Evolutionary conservation across 2,329 filamentous ascomycete species (phyloP), one percentile per base, ranked within the genome.

Genomic region (Fusarium veterinarium): DNA sequence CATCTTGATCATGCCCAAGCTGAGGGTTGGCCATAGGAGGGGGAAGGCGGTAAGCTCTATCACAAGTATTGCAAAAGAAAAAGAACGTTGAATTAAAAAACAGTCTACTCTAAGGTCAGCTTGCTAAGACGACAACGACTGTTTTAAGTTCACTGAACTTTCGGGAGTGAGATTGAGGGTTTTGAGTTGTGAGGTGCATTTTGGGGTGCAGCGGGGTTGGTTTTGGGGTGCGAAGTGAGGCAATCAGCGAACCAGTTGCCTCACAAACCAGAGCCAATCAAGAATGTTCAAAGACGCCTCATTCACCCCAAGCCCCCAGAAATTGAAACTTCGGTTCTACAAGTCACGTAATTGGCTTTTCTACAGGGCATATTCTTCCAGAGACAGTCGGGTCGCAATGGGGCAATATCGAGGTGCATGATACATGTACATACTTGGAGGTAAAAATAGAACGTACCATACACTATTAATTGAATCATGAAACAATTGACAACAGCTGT

Each of bases 71-170:
- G 3, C 19, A 5, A 12, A 33, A 13, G 11, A 13, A 17, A 13
- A 8, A 23, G 3, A 9, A 11, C 4, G 3, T 9, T 2, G 28
- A 2, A 17, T 9, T n/a, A 0, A 1, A 0, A 9, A 13, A 17
- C 0, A 0, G 6, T 17, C 14, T 31, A 13, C 3, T 6, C 2
- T 0, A 13, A 49, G 3, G 9, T 5, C 3, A 4, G 0, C n/a
- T 6, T 0, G 1, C 14, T 31, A 8, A n/a, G 10, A 5, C 14
- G n/a, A 3, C 0, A 17, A 5, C 0, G 16, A 7, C 7, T 8
- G 6, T 13, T 48, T 33, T 14, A 14, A 33, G 13, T 12, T 4
- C 31, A 33, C 31, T 33, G 13, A 13, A 33, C 13, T 11, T 14
- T 42, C 8, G n/a, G 46, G 31, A 13, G 7, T 4, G 19, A 33